These are phyloP conservation scores for Protomyces lactucae-debilis DNA, from an alignment of 1,139 yeast genomes.

Conservation along the genomic window DNA sequence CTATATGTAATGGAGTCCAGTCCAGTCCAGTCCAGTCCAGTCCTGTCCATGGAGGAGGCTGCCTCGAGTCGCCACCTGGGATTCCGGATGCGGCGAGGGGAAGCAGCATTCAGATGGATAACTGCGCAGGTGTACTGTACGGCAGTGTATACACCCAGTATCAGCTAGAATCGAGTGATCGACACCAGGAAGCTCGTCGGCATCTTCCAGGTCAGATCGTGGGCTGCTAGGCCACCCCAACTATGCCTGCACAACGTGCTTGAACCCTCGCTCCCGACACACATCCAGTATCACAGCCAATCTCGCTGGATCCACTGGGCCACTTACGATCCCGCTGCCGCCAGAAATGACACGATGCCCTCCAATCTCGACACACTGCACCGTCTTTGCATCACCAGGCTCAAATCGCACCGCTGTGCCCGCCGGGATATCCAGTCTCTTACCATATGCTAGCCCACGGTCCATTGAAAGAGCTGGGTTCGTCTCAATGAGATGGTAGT, in stretches of 20 bases:
- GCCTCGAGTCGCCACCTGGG: too few species aligned
- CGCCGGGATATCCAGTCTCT: constrained; percentile 27
- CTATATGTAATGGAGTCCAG: too few species aligned
- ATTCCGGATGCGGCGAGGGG: too few species aligned
- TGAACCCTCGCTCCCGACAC: constrained; percentile 15
- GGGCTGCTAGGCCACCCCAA: background rate
- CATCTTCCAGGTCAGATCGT: too few species aligned
- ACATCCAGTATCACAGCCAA: constrained; percentile 1
- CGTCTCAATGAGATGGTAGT: constrained; percentile 29
- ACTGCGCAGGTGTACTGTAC: too few species aligned
- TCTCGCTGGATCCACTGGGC: constrained; percentile 11
- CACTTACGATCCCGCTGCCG: constrained; percentile 27
- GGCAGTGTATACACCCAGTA: too few species aligned
- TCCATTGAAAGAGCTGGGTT: constrained; percentile 26
- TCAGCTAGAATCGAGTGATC: too few species aligned
- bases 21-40: too few species aligned
- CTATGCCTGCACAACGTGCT: constrained; percentile 10
- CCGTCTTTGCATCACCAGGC: constrained; percentile 29
- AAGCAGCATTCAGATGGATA: too few species aligned
- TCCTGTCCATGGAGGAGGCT: too few species aligned
- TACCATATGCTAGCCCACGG: constrained; percentile 26
- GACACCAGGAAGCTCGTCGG: too few species aligned
- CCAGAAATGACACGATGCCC: constrained; percentile 26
- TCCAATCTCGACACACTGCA: constrained; percentile 23
- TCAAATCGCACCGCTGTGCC: constrained; percentile 30